Evolutionary conservation across 176 grass and related monocot genomes (phyloP).

Genomic region (Hordeum vulgare): MorexV3_pseudomolecules_assembly NC_058523.1:57301995-57302494

Average conservation of each 20-base stretch:
- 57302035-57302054: conserved; percentile 21
- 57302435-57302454: conserved; percentile 27
- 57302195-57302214: conserved; percentile 22
- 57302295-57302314: conserved; percentile 34
- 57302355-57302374: conserved; percentile 27
- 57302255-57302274: conserved; percentile 6
- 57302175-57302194: conserved; percentile 37
- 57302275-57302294: not conserved
- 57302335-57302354: conserved; percentile 46
- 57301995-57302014: conserved; percentile 35
- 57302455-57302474: conserved; percentile 36
- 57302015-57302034: conserved; percentile 35
- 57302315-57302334: conserved; percentile 43
- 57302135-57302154: conserved; percentile 19
- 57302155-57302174: conserved; percentile 28
- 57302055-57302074: conserved; percentile 17
- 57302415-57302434: conserved; percentile 38
- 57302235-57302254: conserved; percentile 41
- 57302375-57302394: conserved; percentile 2
- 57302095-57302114: conserved; percentile 3
- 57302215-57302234: conserved; percentile 30
- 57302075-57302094: conserved; percentile 43
- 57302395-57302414: conserved; percentile 22
- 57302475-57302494: conserved; percentile 37
- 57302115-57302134: not conserved